A percentile compares a stretch with the other conserved stretches of the same genome.
Evolutionary conservation across 257 asterid species (phyloP).

Genomic region (Salvia hispanica): DNA sequence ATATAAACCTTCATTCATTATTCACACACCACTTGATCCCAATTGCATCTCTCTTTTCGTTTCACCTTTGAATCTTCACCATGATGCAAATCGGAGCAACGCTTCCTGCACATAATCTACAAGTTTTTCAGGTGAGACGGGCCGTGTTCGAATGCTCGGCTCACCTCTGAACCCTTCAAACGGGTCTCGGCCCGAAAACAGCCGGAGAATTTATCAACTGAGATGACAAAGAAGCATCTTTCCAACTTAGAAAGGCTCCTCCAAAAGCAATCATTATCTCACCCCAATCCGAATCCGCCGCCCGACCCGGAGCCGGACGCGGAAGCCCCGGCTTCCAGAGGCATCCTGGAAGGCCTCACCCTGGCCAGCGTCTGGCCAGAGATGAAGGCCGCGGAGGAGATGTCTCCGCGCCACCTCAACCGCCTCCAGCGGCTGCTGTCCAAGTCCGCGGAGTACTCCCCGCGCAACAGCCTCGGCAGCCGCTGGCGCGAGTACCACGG

Average conservation of each 20-base stretch:
- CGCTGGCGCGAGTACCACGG: conserved; percentile 95
- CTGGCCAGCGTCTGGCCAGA: conserved; percentile 71
- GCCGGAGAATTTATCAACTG: conserved; percentile 35
- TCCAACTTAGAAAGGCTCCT: conserved; percentile 64
- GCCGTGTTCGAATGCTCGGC: conserved; percentile 46
- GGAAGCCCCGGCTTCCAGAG: conserved; percentile 38
- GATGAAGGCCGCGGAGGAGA: conserved; percentile 81
- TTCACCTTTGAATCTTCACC: background rate
- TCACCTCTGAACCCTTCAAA: conserved; percentile 51
- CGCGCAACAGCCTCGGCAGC: conserved; percentile 61
- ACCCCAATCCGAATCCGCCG: conserved; percentile 27
- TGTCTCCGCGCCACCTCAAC: conserved; percentile 80
- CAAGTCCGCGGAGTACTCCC: conserved; percentile 66
- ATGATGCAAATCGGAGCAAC: conserved; percentile 64
- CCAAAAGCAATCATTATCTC: conserved; percentile 31
- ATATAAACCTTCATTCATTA: conserved; percentile 14
- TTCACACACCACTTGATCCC: background rate
- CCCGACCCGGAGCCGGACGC: conserved; percentile 34
- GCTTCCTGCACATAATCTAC: conserved; percentile 53
- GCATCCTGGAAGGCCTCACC: conserved; percentile 48
- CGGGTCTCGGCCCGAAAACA: conserved; percentile 31
- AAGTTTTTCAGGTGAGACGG: conserved; percentile 41
- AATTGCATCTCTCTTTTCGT: background rate
- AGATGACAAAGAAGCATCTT: conserved; percentile 53
- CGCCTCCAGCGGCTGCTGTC: conserved; percentile 68